Base-by-base conservation (phyloP, 208 protist genomes). In the Leishmania arabica region DNA sequence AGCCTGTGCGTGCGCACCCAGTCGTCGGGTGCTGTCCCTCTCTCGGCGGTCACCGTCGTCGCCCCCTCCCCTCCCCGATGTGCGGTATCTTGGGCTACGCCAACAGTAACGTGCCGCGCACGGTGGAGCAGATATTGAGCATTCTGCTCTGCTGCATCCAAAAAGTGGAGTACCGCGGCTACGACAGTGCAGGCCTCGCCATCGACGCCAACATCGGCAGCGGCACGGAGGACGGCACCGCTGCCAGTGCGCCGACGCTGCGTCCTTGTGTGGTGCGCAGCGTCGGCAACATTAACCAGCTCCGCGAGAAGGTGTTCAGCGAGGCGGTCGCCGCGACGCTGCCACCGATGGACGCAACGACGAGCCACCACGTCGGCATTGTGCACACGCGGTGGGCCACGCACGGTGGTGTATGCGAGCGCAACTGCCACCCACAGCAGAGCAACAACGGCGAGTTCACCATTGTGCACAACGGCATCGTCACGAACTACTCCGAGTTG, bases 341-440 rank as follows among this genome's bases (percentile, higher is more conserved):
- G 65, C 74, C 80, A 21, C 76, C 74, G 72, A 75, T 95, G 79
- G 84, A 92, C 53, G 88, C 80, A 1, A 40, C 31, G 40, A 77
- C 90, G 60, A 79, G 71, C 21, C 70, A 87, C 80, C 88, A 94
- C 79, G 72, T 95, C 47, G 97, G 94, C 47, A 97, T 99, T 75
- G 98, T 94, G 7, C 98, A 99, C 89, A 99, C 99, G 3, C 93
- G 99, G 77, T 99, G 99, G 99, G 98, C 99, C 11, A 99, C 99
- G 13, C 98, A 99, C 88, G 99, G 99, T 49, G 88, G 80, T 31
- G 97, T 98, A 13, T 94, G 88, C 45, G 91, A 95, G 75, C n/a
- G 74, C n/a, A 99, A 99, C 86, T 95, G 95, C 73, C 98, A 99
- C 81, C 98, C 98, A 34, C 95, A 98, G 72, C 71, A 89, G 65